Conservation (phyloP, 2,329 filamentous ascomycete genomes). For the Truncatella angustata region DNA sequence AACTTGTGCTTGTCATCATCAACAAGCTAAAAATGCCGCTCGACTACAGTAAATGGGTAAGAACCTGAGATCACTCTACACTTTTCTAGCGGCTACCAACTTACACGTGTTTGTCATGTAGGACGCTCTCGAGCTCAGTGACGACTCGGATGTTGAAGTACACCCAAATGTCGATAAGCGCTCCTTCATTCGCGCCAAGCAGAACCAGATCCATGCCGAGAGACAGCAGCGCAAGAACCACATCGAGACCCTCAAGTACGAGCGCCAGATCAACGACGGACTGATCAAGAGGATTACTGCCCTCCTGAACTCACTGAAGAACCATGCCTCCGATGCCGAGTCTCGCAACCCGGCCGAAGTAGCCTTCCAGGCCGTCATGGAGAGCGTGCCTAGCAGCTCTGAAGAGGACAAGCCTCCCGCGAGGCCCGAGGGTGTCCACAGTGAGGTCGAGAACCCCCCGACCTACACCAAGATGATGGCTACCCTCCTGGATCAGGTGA, state of each 20-base stretch:
- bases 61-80: constrained; percentile 18
- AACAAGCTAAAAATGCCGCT: constrained; percentile 44
- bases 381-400: constrained; percentile 64
- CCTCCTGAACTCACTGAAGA: constrained; percentile 71
- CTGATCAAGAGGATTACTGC: constrained; percentile 79
- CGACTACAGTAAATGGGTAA: constrained; percentile 69
- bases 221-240: constrained; percentile 81
- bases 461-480: constrained; percentile 98
- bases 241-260: constrained; percentile 90
- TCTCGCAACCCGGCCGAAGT: constrained; percentile 71
- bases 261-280: constrained; percentile 88
- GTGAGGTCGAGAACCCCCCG: constrained; percentile 69
- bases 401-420: constrained; percentile 73
- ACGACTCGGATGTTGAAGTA: constrained; percentile 97
- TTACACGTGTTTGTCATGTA: constrained; percentile 30
- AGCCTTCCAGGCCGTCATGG: constrained; percentile 86
- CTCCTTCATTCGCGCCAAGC: constrained; percentile 97
- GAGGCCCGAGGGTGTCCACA: constrained; percentile 76
- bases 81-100: constrained; percentile 3
- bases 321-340: constrained; percentile 67
- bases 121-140: constrained; percentile 93
- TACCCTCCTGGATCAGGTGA: constrained; percentile 91
- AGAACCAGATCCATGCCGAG: constrained; percentile 93
- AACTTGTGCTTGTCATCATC: too few relatives aligned
- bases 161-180: constrained; percentile 98